Evolutionary conservation across 257 asterid genomes (phyloP).

Genomic region (Schizonepeta tenuifolia): DNA sequence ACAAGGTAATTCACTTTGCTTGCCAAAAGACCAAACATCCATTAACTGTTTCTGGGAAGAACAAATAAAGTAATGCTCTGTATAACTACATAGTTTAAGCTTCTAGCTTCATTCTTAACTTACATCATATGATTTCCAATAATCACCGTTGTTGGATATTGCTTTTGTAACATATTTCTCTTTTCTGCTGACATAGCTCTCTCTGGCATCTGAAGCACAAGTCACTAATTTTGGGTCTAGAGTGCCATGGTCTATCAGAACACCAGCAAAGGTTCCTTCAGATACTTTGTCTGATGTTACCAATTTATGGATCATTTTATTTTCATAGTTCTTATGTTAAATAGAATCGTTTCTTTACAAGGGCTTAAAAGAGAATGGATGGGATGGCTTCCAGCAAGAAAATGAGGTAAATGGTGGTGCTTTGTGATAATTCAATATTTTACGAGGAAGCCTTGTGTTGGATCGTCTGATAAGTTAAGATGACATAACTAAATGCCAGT

Average conservation of each 20-base stretch:
- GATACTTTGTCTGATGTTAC: constrained; percentile 7
- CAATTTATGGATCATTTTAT: background rate
- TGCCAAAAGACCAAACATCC: background rate
- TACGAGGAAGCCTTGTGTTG: background rate
- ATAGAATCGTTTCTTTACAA: constrained; percentile 51
- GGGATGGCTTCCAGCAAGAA: constrained; percentile 63
- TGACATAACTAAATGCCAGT: background rate
- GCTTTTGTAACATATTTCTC: constrained; percentile 29
- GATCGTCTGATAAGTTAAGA: background rate
- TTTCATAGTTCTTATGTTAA: constrained; percentile 41
- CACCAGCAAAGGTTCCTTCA: constrained; percentile 58
- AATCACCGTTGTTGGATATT: constrained; percentile 2
- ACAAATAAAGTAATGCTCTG: background rate
- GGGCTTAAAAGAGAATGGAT: constrained; percentile 94
- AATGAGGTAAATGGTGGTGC: constrained; percentile 54
- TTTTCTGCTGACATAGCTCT: constrained; percentile 58
- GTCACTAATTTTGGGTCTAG: constrained; percentile 44
- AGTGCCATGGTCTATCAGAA: constrained; percentile 41
- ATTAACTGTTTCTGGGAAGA: background rate
- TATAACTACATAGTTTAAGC: background rate
- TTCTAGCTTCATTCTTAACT: constrained; percentile 11
- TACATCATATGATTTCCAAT: background rate
- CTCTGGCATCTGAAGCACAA: constrained; percentile 66
- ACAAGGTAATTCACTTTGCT: constrained; percentile 55
- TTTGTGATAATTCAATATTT: background rate